Evolutionary conservation across 345 rosid species (phyloP), one percentile per base, ranked within the genome.

Genomic region (Gossypium thurberi): DNA sequence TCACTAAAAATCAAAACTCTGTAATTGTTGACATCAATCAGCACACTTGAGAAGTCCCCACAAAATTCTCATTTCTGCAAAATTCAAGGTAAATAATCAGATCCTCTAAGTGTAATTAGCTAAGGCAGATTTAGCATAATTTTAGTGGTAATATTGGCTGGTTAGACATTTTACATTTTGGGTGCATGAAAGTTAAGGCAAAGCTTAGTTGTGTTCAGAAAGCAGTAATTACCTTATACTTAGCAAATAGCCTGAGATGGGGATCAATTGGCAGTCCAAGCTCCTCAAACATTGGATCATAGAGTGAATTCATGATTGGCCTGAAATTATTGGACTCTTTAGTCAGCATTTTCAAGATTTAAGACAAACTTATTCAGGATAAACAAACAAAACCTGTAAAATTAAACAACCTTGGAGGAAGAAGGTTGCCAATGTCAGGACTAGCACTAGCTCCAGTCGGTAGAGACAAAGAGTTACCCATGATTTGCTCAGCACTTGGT

Each of bases 201-300:
- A 33, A 33, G 37, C 37, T 33, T 33, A 33, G 6, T 33, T 33
- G 1, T 33, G 6, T 5, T 33, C 6, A 33, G 40, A 33, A 33
- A 33, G 40, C 6, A 23, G 13, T 1, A 46, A 66, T 47, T 66
- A 66, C 70, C 56, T 14, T 14, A 6, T 1, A 47, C 14, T 21
- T 10, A 21, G 42, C 8, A 58, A 80, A 53, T 70, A 80, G 61
- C 71, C 88, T 72, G 15, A 85, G 48, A 64, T 85, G 83, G 56
- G 88, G 88, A 50, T 85, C 86, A 42, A 81, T 5, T 2, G 79
- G 79, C 3, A 85, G 76, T 12, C 88, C 83, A 23, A 83, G 1
- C 64, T 37, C 26, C 44, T 79, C 86, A 66, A 50, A 81, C 44
- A 33, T 12, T 21, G 83, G 86, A 74, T 83, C 86, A 69, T 85